Conservation (phyloP, 768 basidiomycete genomes). For the Panaeolus cyanescens region DNA sequence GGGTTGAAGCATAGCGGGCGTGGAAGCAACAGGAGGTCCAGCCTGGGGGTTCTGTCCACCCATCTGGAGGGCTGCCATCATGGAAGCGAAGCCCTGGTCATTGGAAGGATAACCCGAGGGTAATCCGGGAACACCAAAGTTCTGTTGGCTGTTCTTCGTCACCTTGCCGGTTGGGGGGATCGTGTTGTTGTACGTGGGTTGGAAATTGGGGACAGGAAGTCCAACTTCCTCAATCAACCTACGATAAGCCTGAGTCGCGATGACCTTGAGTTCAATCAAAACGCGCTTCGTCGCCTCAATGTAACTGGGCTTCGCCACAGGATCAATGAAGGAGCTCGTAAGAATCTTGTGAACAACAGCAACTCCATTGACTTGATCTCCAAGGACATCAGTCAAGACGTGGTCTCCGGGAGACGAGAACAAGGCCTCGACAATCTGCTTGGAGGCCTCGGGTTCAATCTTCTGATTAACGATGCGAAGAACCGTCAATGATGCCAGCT, state of each 20-base stretch:
- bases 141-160: constrained; percentile 52
- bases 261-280: constrained; percentile 87
- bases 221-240: constrained; percentile 95
- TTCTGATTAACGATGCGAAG: constrained; percentile 97
- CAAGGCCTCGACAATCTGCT: constrained; percentile 83
- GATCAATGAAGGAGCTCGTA: constrained; percentile 83
- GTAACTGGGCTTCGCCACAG: constrained; percentile 63
- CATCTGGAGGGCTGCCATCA: constrained; percentile 94
- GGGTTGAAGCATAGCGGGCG: constrained; percentile 54
- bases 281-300: constrained; percentile 90
- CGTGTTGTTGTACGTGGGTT: constrained; percentile 73
- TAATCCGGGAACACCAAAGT: constrained; percentile 71
- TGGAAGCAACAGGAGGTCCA: constrained; percentile 51
- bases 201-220: constrained; percentile 84
- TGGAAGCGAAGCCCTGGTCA: constrained; percentile 84
- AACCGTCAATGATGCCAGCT: constrained; percentile 93
- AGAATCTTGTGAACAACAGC: constrained; percentile 92
- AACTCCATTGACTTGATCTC: constrained; percentile 96
- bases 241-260: constrained; percentile 92
- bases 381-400: constrained; percentile 90
- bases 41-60: constrained; percentile 85
- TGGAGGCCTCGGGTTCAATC: constrained; percentile 86
- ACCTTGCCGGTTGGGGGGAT: constrained; percentile 62
- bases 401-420: constrained; percentile 91
- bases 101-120: constrained; percentile 81